Base-by-base conservation (phyloP, 306 rosid species). In the Dryas octopetala region DNA sequence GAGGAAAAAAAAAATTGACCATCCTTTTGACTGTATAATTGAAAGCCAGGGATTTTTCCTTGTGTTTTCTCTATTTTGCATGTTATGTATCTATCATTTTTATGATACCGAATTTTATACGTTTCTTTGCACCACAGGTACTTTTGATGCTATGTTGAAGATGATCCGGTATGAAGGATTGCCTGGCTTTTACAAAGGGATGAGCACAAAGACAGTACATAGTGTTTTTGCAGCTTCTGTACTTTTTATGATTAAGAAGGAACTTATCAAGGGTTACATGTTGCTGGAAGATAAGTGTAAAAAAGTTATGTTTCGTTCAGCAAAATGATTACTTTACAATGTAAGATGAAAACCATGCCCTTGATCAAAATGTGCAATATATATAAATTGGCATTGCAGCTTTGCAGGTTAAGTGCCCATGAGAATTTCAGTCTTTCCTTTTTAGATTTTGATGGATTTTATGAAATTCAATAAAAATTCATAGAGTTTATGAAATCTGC, bases 191-290 rank as follows among this genome's bases (percentile, higher is more conserved):
- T 91, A 89, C 76, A 86, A 86, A 81, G 97, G 19, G 48, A 91
- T 91, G 97, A 88, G 96, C 80, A 91, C 93, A 59, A 91, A 91
- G 84, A 91, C 88, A 52, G 93, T 86, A 10, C 97, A 91, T 65
- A 89, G 97, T 79, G 97, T 89, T 76, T 91, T 91, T 83, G 97
- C 93, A 6, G 97, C 97, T 68, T 91, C 95, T 71, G 88, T 91
- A 74, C 85, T 91, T 40, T 91, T 91, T 82, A 89, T 91, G 96
- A 62, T 89, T 50, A 91, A 91, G 83, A 96, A 91, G 86, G 96
- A 91, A 74, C 87, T 91, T 74, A 85, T 91, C 62, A 89, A 89
- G 89, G 86, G 74, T 76, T 88, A 84, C 80, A 80, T 57, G 77
- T 65, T 74, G 52, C 53, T 89, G 68, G 80, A 81, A 38, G 46